These are phyloP conservation scores for Cutaneotrichosporon cutaneum DNA, from an alignment of 1,284 basidiomycete genomes.

Conservation along the genomic window DNA sequence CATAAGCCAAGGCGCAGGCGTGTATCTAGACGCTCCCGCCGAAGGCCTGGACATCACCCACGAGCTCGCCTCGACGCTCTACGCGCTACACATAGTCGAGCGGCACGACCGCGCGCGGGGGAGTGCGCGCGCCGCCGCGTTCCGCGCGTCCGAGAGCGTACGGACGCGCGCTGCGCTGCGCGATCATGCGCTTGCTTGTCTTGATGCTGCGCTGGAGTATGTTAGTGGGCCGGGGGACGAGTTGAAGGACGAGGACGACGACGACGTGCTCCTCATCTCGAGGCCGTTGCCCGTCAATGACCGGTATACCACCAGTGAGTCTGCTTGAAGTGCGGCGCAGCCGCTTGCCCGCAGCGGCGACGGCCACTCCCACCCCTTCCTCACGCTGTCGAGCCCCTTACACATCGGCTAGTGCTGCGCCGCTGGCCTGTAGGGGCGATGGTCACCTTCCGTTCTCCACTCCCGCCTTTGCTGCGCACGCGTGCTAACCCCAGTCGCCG, in stretches of 20 bases:
- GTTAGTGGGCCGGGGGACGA: constrained; percentile 9
- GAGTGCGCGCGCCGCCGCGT: constrained; percentile 23
- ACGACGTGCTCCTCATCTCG: constrained; percentile 23
- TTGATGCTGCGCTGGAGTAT: constrained; percentile 25
- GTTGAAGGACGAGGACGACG: constrained; percentile 24
- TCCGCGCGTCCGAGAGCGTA: constrained; percentile 18
- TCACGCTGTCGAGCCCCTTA: too few relatives aligned
- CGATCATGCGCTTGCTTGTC: constrained; percentile 16
- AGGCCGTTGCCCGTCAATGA: constrained; percentile 17
- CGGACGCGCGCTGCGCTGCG: constrained; percentile 19
- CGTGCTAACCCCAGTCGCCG: constrained; percentile 21
- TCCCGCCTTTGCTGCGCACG: not conserved
- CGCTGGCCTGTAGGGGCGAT: too few relatives aligned
- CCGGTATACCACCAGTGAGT: constrained; percentile 19
- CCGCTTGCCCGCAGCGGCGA: too few relatives aligned
- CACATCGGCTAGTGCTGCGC: too few relatives aligned
- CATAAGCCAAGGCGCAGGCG: constrained; percentile 15
- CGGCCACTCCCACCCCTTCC: too few relatives aligned
- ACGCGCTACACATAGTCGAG: constrained; percentile 28
- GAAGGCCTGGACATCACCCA: constrained; percentile 21
- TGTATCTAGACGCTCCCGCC: not conserved
- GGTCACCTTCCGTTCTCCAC: too few relatives aligned
- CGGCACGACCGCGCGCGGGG: constrained; percentile 24
- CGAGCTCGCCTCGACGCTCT: constrained; percentile 22
- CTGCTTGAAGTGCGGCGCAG: too few relatives aligned